Evolutionary conservation across 345 rosid genomes (phyloP), one percentile per base, ranked within the genome.

Genomic region (Populus alba): DNA sequence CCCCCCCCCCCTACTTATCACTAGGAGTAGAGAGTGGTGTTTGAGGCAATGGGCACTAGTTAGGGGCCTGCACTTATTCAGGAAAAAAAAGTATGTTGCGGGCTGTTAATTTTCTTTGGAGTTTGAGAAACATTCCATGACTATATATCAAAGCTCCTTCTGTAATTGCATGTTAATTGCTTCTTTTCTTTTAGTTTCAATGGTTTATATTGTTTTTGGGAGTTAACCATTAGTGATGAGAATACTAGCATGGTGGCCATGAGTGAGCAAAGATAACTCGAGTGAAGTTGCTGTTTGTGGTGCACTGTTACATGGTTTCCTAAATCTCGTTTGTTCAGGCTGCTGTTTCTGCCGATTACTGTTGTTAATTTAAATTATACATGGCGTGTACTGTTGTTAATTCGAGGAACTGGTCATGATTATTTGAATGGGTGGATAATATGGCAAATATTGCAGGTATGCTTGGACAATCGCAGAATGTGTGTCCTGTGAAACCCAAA

Each of bases 391-490:
- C 5, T 11, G 13, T 41, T 11, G 22, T 4, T 11, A 57, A 37
- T 41, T 13, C 22, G 18, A 1, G 66, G 23, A 25, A 41, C 15
- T 37, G 68, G 6, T 68, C 11, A 31, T 41, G 29, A 39, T 22
- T 31, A 10, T 66, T 20, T 6, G 37, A 20, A 29, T 3, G 51
- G 29, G 65, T 18, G n/a, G 63, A 55, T 37, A 67, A 27, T 71
- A 68, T 63, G 65, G 75, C 11, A 70, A 70, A 22, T 62, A 62
- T 61, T 80, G 82, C 90, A 96, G 99, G 80, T 96, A 94, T 80
- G 98, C 97, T 22, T 96, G 99, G 83, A 76, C 79, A 27, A 39
- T 66, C n/a, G 41, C 77, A 20, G 23, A 38, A 5, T 75, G 79
- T 3, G 55, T 38, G 2, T 53, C 61, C 22, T 80, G 79, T 71